Conservation (phyloP, 2,329 filamentous ascomycete genomes). For the Dactylellina cionopaga region DNA sequence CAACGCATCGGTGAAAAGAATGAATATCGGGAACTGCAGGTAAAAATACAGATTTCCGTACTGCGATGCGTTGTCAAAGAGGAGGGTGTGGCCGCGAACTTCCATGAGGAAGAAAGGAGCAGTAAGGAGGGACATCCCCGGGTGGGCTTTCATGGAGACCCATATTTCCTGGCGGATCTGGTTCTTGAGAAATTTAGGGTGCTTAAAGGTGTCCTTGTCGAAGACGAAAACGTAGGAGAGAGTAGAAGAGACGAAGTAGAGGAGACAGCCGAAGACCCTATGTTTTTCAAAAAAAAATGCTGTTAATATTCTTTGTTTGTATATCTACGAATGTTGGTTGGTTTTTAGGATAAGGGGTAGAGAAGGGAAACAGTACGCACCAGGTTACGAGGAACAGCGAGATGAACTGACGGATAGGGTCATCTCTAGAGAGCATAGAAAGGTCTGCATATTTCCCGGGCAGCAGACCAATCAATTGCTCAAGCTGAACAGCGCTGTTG, state of each 20-base stretch:
- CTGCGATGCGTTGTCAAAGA: conserved; percentile 82
- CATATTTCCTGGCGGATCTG: conserved; percentile 86
- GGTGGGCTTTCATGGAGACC: conserved; percentile 80
- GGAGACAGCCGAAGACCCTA: conserved; percentile 83
- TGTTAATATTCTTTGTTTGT: not conserved
- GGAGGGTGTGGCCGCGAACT: conserved; percentile 82
- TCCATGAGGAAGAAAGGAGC: conserved; percentile 83
- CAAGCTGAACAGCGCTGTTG: conserved; percentile 33
- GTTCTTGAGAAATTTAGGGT: conserved; percentile 95
- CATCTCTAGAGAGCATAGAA: conserved; percentile 80
- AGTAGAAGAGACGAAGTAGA: conserved; percentile 85
- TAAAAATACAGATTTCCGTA: conserved; percentile 81
- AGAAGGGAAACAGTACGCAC: conserved; percentile 69
- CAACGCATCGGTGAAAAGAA: conserved; percentile 85
- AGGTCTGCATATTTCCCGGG: conserved; percentile 80
- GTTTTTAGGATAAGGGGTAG: not conserved
- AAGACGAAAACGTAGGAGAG: conserved; percentile 90
- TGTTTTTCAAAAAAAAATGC: conserved; percentile 22
- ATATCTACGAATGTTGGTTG: too few species aligned
- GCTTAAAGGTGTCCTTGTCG: conserved; percentile 86
- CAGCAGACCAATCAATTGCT: conserved; percentile 67
- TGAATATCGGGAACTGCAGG: conserved; percentile 86
- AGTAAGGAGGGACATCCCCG: conserved; percentile 83
- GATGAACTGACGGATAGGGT: conserved; percentile 76
- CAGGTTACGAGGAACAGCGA: conserved; percentile 87